Percentiles rank a stretch among this genome's conserved stretches.
These are phyloP conservation scores for Talaromyces stipitatus DNA, from an alignment of 495 filamentous ascomycete genomes.

Conservation along the genomic window DNA sequence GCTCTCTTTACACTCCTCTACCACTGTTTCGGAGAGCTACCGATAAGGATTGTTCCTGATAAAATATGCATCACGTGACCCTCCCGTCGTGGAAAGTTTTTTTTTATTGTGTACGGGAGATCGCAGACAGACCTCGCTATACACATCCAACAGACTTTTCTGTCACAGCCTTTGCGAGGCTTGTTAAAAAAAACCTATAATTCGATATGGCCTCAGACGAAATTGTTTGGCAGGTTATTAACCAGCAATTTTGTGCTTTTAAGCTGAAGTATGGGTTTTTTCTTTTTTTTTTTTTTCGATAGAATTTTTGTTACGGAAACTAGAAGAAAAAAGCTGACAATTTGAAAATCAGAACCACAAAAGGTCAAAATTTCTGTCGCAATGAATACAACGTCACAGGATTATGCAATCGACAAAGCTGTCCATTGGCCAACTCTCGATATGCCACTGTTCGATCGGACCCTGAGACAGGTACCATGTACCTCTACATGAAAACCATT, in stretches of 20 bases:
- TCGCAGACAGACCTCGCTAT: neutral
- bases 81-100: neutral
- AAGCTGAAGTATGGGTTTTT: slow-evolving; percentile 71
- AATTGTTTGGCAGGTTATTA: slow-evolving; percentile 95
- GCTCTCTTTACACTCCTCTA: too few relatives aligned
- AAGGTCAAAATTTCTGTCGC: slow-evolving; percentile 88
- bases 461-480: slow-evolving; percentile 73
- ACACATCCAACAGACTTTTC: neutral
- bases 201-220: slow-evolving; percentile 75
- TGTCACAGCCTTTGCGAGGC: neutral
- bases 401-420: slow-evolving; percentile 89
- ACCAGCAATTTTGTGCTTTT: slow-evolving; percentile 93
- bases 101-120: neutral
- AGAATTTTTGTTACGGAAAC: neutral
- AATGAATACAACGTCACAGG: slow-evolving; percentile 96
- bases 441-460: slow-evolving; percentile 90
- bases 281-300: slow-evolving; percentile 1
- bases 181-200: neutral
- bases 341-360: slow-evolving; percentile 57
- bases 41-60: neutral
- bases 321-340: slow-evolving; percentile 4
- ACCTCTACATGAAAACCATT: slow-evolving; percentile 96
- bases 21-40: neutral
- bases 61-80: neutral
- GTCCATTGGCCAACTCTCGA: slow-evolving; percentile 89